Evolutionary conservation across 176 grass and related monocot species (phyloP).

Genomic region (Cocos nucifera): DNA sequence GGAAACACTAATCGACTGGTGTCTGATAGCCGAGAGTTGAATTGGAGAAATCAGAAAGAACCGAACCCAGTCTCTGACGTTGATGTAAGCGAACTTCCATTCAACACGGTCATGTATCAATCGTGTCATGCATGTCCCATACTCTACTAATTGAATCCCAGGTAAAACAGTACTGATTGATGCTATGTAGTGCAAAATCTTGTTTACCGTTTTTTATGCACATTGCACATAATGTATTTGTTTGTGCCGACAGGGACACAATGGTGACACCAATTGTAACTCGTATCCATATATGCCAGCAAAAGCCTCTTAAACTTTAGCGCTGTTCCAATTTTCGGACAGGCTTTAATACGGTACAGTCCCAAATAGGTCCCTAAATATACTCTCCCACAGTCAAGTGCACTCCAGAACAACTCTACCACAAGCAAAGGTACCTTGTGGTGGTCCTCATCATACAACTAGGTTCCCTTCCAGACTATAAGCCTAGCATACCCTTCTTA

Average conservation of each 20-base stretch:
- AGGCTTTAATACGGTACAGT: not conserved
- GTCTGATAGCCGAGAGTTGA: too few species aligned
- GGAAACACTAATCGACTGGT: too few species aligned
- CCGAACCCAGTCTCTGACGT: too few species aligned
- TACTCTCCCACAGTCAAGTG: constrained; percentile 11
- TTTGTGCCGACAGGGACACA: constrained; percentile 15
- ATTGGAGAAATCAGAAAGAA: too few species aligned
- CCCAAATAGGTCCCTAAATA: not conserved
- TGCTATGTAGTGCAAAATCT: too few species aligned
- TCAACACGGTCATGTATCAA: too few species aligned
- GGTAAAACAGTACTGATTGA: too few species aligned
- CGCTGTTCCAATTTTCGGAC: too few species aligned
- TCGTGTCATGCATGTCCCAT: too few species aligned
- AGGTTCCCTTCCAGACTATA: constrained; percentile 17
- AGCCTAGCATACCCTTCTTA: constrained; percentile 46
- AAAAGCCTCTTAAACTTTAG: not conserved
- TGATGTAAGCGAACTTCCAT: too few species aligned
- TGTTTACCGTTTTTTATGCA: not conserved
- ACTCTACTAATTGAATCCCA: too few species aligned
- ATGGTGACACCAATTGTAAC: too few species aligned
- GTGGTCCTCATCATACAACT: constrained; percentile 39
- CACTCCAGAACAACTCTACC: constrained; percentile 30
- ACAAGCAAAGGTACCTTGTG: constrained; percentile 20
- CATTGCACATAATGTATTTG: constrained; percentile 1
- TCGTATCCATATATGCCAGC: not conserved